phyloP scores from a whole-genome alignment of 2,329 filamentous ascomycete genomes.

The Nemania bipapillata region DNA sequence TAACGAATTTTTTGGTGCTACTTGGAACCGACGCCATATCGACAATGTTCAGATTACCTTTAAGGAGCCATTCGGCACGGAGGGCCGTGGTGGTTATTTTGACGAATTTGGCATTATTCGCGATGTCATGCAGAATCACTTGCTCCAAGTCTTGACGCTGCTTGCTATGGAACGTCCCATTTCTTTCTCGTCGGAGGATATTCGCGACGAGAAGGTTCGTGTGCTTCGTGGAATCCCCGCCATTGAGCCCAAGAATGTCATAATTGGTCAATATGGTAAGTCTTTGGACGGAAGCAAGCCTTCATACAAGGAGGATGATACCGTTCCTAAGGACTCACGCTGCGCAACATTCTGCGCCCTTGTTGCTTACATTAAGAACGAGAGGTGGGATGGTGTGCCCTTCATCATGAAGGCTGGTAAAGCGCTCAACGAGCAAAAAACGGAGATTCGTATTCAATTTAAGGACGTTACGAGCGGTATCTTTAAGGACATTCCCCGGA shows the following conservation, averaged over 20 bases:
- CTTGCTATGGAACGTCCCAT: constrained; percentile 98
- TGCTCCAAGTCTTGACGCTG: constrained; percentile 94
- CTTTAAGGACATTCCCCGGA: constrained; percentile 99
- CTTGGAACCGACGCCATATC: constrained; percentile 99
- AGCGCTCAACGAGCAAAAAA: constrained; percentile 99
- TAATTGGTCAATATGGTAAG: constrained; percentile 98
- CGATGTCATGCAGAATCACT: constrained; percentile 99
- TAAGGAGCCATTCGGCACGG: constrained; percentile 98
- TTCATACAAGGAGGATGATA: constrained; percentile 98
- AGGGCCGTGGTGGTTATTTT: constrained; percentile 97
- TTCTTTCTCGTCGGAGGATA: constrained; percentile 97
- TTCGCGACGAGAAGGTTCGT: constrained; percentile 97
- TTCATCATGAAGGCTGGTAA: constrained; percentile 99
- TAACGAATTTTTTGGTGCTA: constrained; percentile 98
- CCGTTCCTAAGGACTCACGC: constrained; percentile 94
- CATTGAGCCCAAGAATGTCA: constrained; percentile 99
- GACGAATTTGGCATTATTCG: constrained; percentile 99
- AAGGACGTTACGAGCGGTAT: constrained; percentile 99
- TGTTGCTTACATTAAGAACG: constrained; percentile 98
- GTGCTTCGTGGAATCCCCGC: constrained; percentile 92
- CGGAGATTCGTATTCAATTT: constrained; percentile 98
- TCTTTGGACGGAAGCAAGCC: constrained; percentile 96
- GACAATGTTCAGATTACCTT: constrained; percentile 99
- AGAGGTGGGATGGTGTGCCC: constrained; percentile 98
- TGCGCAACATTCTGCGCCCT: constrained; percentile 98